Evolutionary conservation across 257 asterid species (phyloP).

Genomic region (Solanum corneliomulleri): DNA sequence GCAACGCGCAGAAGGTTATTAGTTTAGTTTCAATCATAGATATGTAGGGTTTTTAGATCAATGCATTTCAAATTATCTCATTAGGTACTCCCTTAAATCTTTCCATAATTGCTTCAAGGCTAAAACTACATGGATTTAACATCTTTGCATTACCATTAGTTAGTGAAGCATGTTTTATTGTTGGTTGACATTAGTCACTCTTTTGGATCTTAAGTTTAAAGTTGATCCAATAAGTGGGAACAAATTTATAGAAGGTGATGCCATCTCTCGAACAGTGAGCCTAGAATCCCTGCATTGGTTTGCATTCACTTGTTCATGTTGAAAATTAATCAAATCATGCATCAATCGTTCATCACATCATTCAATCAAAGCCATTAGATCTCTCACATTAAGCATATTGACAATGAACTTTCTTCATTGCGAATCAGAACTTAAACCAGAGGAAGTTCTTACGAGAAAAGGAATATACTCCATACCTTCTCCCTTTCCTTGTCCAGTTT

Average conservation of each 20-base stretch:
- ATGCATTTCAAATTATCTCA: background rate
- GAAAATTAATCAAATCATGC: background rate
- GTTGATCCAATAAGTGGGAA: background rate
- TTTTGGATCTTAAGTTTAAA: background rate
- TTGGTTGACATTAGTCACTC: background rate
- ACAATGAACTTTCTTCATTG: background rate
- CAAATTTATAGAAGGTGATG: background rate
- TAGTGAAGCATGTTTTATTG: background rate
- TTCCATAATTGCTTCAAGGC: background rate
- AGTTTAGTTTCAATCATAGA: background rate
- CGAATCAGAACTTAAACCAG: background rate
- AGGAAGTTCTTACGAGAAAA: background rate
- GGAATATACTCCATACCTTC: conserved; percentile 30
- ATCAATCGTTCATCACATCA: background rate
- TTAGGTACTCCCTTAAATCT: background rate
- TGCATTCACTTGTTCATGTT: background rate
- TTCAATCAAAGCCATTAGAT: background rate
- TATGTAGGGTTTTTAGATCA: background rate
- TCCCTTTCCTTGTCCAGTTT: conserved; percentile 46
- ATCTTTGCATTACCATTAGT: background rate
- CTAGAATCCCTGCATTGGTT: background rate
- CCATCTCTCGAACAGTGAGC: background rate
- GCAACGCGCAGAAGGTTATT: background rate
- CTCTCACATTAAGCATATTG: background rate
- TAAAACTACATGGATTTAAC: background rate